Evolutionary conservation across 257 asterid species (phyloP), one percentile per base, ranked within the genome.

Genomic region (Penstemon davidsonii): DNA sequence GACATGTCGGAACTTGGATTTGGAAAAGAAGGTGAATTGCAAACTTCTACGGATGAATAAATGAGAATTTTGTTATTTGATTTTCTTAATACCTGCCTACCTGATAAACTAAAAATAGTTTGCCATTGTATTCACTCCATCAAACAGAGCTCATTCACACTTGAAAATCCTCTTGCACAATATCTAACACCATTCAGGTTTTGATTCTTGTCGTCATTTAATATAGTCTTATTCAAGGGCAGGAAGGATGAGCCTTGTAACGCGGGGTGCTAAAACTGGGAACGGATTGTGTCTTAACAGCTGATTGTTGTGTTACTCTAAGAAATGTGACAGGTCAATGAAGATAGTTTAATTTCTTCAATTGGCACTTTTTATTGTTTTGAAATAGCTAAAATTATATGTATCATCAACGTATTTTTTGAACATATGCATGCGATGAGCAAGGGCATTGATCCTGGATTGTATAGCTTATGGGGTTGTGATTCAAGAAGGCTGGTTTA

Each of bases 1-100:
- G 93, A 94, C 45, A 84, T 88, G 97, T 76, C 91, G 0, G 97
- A 94, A 72, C 92, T 94, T 56, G 97, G 99, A 70, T 94, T 94
- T 67, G 68, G 83, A 41, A 79, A 69, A 66, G 85, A 63, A 62
- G 55, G 18, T 33, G 82, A 72, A 38, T 18, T 47, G 39, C 77
- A 83, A 75, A 82, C 78, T 49, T 71, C 80, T 46, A 61, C 61
- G 4, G 75, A 64, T 58, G 51, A 55, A 76, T 63, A 68, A 71
- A 68, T 65, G 74, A 37, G 69, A 70, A 56, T 51, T 56, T 57
- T 13, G 8, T 45, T 55, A 9, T 15, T 7, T 40, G 37, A 13
- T 0, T 61, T 15, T 15, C 18, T 15, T 15, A 25, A 25, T 25
- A 25, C 33, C 33, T 25, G 33, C 33, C 33, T 25, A 25, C 33